These are phyloP conservation scores for Astrothelium macrocarpum DNA, from an alignment of 495 filamentous ascomycete species.

Conservation along the genomic window DNA sequence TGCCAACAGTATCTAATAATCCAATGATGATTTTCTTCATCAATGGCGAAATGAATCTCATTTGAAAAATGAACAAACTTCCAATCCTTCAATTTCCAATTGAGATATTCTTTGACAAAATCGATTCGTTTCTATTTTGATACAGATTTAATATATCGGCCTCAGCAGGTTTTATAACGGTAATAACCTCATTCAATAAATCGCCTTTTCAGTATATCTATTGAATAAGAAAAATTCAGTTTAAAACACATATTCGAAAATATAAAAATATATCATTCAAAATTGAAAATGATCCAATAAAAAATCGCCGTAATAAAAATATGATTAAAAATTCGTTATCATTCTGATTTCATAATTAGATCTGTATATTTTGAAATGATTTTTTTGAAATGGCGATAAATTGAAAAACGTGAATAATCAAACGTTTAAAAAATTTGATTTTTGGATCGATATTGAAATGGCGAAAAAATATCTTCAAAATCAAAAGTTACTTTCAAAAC, in stretches of 20 bases:
- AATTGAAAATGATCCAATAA: neutral
- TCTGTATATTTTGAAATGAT: too few relatives aligned
- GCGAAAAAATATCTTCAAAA: neutral
- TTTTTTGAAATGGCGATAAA: too few relatives aligned
- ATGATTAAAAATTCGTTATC: too few relatives aligned
- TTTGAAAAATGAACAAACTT: neutral
- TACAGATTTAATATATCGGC: neutral
- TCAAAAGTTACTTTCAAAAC: neutral
- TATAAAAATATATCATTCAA: neutral
- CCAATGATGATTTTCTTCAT: conserved; percentile 3
- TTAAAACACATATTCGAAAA: neutral
- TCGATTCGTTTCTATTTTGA: neutral
- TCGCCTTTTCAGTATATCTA: neutral
- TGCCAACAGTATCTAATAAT: neutral
- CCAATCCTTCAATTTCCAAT: neutral
- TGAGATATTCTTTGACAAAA: neutral
- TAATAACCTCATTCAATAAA: neutral
- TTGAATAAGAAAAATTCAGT: neutral
- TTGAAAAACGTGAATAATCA: too few relatives aligned
- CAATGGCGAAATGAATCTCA: conserved; percentile 4
- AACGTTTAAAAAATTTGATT: too few relatives aligned
- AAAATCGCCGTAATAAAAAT: too few relatives aligned
- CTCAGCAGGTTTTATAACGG: neutral
- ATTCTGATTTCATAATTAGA: too few relatives aligned
- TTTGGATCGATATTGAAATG: too few relatives aligned